Base-by-base conservation (phyloP, 2,329 filamentous ascomycete species). In the Fusarium ramigenum region DNA sequence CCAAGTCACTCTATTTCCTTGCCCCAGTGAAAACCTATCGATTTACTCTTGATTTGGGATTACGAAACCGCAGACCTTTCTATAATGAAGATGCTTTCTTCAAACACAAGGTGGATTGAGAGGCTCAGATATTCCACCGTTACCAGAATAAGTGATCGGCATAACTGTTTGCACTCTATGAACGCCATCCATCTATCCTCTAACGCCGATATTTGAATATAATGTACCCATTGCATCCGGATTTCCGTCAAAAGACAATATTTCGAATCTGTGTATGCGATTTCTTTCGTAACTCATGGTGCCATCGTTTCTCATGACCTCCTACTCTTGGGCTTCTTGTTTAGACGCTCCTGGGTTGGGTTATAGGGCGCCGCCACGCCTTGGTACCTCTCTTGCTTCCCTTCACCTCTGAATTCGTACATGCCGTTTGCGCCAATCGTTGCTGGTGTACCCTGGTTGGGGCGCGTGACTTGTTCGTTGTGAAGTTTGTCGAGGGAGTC, bases 401-500 rank as follows among this genome's bases (percentile, higher is more conserved):
- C 80, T 43, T 82, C 85, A 25, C 82, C 84, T 47, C 82, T 84
- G 75, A 90, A 87, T 67, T 88, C 84, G 74, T 87, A 90, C 25
- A 82, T 80, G 19, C 89, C 88, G 25, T 82, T 83, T 12, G 83
- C 63, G 9, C 80, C 81, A 30, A 84, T 72, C 11, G 78, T 78
- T 23, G 86, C 87, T 1, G 90, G 90, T 19, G 80, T 80, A 4
- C 90, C 90, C 44, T 87, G 85, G 14, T 83, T 84, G 4, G 94
- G 95, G 60, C 89, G 88, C 54, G 85, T 83, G 59, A 91, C 84
- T 83, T 98, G 95, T 78, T 97, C 93, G 57, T 90, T 88, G 80
- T 98, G 95, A 72, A 98, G 85, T 80, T 91, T 93, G 81, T 98
- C 94, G 40, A 98, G 86, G 4, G 93, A 90, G 28, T 82, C 80